Percentiles rank a stretch among this genome's conserved stretches.
Evolutionary conservation across 163 green algal species (phyloP).

Genomic region (Smithsoniella earleae): DNA sequence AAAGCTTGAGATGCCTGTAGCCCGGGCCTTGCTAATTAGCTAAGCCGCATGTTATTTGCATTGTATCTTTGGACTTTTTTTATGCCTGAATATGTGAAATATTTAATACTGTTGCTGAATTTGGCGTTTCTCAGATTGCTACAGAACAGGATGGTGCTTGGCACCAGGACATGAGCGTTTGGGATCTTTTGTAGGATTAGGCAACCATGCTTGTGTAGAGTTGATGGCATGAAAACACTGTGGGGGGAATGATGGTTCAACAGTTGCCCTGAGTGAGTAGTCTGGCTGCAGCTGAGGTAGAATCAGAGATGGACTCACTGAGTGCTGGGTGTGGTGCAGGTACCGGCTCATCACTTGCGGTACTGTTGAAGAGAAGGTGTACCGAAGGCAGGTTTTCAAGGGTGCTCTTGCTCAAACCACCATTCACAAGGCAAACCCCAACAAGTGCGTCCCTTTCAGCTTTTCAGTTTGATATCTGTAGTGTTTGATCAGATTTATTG

Average conservation of each 20-base stretch:
- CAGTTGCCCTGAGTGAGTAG: background rate
- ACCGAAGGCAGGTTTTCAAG: constrained; percentile 64
- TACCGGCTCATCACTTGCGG: constrained; percentile 88
- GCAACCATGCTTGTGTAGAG: background rate
- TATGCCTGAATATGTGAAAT: too few relatives aligned
- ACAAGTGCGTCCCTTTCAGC: background rate
- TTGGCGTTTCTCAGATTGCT: too few relatives aligned
- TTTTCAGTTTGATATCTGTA: background rate
- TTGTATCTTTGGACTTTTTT: too few relatives aligned
- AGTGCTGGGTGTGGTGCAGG: too few relatives aligned
- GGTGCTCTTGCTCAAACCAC: background rate
- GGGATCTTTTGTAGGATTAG: too few relatives aligned
- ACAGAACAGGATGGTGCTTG: too few relatives aligned
- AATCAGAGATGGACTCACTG: constrained; percentile 47
- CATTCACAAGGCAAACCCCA: background rate
- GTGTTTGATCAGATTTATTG: background rate
- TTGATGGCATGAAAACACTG: background rate
- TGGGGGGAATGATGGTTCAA: background rate
- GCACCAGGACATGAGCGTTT: too few relatives aligned
- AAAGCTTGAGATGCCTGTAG: too few relatives aligned
- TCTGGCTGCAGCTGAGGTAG: background rate
- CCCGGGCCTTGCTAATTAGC: too few relatives aligned
- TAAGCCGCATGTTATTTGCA: too few relatives aligned
- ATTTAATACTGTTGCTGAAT: too few relatives aligned
- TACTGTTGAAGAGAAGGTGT: constrained; percentile 96